Evolutionary conservation across 2,329 filamentous ascomycete species (phyloP).

Genomic region (Monilinia polystroma): DNA sequence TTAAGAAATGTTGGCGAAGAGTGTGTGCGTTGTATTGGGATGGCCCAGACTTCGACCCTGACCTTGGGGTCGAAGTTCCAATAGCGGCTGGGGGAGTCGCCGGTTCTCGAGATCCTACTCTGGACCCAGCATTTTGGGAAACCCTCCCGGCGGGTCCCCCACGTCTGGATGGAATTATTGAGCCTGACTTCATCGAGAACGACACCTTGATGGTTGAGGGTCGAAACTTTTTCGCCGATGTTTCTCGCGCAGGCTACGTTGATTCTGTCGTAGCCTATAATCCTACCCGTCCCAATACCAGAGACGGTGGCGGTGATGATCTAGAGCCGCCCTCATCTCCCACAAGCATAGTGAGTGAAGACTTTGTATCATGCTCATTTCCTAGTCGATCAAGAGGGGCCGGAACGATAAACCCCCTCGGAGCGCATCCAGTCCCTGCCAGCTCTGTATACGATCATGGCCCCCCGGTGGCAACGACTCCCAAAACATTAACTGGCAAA

Average conservation of each 20-base stretch:
- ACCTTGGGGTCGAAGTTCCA: constrained; percentile 61
- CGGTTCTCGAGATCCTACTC: constrained; percentile 55
- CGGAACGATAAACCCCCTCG: constrained; percentile 46
- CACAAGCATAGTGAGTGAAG: constrained; percentile 57
- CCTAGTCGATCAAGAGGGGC: constrained; percentile 52
- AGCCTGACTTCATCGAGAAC: constrained; percentile 38
- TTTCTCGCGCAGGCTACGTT: constrained; percentile 49
- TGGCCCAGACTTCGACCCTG: constrained; percentile 61
- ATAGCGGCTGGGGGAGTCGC: constrained; percentile 75
- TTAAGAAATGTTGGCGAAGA: constrained; percentile 96
- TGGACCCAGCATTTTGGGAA: constrained; percentile 57
- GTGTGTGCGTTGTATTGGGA: constrained; percentile 92
- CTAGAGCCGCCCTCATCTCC: constrained; percentile 49
- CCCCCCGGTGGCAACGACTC: constrained; percentile 57
- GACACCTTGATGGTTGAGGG: constrained; percentile 32
- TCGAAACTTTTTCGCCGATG: constrained; percentile 49
- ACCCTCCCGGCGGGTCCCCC: constrained; percentile 45
- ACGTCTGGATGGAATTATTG: constrained; percentile 46
- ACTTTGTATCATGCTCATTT: constrained; percentile 63
- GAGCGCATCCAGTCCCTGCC: constrained; percentile 57
- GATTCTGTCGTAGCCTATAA: constrained; percentile 47
- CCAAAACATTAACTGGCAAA: constrained; percentile 58
- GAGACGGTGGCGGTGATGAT: constrained; percentile 18
- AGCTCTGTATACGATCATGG: constrained; percentile 49
- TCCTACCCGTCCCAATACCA: constrained; percentile 17